Evolutionary conservation across 805 yeast species (phyloP).

Genomic region (Hermanozyma aechmeae): DNA sequence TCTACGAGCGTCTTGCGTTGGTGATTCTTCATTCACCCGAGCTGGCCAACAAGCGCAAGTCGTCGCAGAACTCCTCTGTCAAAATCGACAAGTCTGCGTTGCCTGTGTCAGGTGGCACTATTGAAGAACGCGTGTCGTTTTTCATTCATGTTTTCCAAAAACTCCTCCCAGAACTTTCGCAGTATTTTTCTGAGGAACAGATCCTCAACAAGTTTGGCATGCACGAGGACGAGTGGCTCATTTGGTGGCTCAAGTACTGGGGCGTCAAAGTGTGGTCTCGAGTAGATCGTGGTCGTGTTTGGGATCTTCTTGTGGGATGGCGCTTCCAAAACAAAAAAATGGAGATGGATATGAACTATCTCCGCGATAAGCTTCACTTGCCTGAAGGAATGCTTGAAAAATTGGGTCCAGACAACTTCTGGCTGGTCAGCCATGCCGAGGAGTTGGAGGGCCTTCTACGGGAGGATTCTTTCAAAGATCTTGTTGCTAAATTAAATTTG

Average conservation of each 20-base stretch:
- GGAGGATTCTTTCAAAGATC: slow-evolving; percentile 20
- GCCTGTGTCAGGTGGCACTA: slow-evolving; percentile 52
- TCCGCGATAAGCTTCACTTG: slow-evolving; percentile 21
- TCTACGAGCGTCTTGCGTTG: slow-evolving; percentile 66
- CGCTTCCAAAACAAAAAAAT: slow-evolving; percentile 28
- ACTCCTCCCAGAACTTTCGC: slow-evolving; percentile 65
- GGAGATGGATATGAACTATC: slow-evolving; percentile 19
- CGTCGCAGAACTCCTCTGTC: slow-evolving; percentile 8
- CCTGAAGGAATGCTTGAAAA: slow-evolving; percentile 18
- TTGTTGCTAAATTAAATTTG: no score
- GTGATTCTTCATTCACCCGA: slow-evolving; percentile 71
- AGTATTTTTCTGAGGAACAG: slow-evolving; percentile 73
- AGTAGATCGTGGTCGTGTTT: slow-evolving; percentile 73
- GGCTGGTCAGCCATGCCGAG: slow-evolving; percentile 30
- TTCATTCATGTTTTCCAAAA: slow-evolving; percentile 57
- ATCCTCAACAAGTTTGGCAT: slow-evolving; percentile 46
- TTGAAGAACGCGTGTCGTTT: slow-evolving; percentile 58
- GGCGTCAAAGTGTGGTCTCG: slow-evolving; percentile 82
- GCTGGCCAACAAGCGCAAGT: slow-evolving; percentile 16
- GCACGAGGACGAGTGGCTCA: slow-evolving; percentile 78
- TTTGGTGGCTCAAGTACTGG: slow-evolving; percentile 92
- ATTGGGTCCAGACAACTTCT: slow-evolving; percentile 55
- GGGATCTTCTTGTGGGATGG: slow-evolving; percentile 86
- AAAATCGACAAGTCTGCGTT: slow-evolving; percentile 27
- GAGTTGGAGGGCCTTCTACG: slow-evolving; percentile 1